A percentile compares a stretch with the other conserved stretches of the same genome.
These are phyloP conservation scores for Cordyceps tenuipes DNA, from an alignment of 2,329 filamentous ascomycete genomes.

Conservation along the genomic window DNA sequence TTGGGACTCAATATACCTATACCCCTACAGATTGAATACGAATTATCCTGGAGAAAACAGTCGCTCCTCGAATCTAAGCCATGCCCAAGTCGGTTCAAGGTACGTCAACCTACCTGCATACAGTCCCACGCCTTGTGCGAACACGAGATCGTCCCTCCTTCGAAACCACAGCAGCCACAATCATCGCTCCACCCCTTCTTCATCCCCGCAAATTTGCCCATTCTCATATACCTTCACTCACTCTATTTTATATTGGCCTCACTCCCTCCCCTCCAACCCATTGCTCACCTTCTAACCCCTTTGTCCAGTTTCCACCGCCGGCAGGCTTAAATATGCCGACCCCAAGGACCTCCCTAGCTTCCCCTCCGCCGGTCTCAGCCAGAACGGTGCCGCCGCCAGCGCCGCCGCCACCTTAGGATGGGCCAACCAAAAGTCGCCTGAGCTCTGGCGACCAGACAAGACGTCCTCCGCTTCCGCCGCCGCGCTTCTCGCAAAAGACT, in stretches of 20 bases:
- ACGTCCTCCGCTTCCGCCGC: slow-evolving; percentile 41
- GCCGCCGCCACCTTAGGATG: slow-evolving; percentile 69
- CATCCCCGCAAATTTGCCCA: slow-evolving; percentile 3
- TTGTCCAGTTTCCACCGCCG: slow-evolving; percentile 24
- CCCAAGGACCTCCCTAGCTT: slow-evolving; percentile 67
- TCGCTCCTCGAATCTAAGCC: not conserved
- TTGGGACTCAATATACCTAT: not conserved
- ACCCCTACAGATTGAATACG: not conserved
- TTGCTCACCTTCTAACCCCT: slow-evolving; percentile 9
- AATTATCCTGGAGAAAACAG: not conserved
- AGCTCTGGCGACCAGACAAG: slow-evolving; percentile 58
- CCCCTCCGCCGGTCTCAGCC: slow-evolving; percentile 54
- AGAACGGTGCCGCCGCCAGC: slow-evolving; percentile 55
- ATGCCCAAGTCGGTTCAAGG: slow-evolving; percentile 11
- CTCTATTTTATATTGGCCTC: not conserved
- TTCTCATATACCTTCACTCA: not conserved
- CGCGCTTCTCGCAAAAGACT: slow-evolving; percentile 34
- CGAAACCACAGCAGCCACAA: slow-evolving; percentile 6
- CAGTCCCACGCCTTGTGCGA: not conserved
- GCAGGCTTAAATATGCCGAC: slow-evolving; percentile 60
- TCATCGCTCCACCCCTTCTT: slow-evolving; percentile 7
- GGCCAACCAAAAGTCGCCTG: slow-evolving; percentile 55
- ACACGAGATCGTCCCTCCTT: slow-evolving; percentile 4
- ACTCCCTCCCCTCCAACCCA: not conserved
- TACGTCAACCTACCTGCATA: not conserved